A percentile compares a stretch with the other conserved stretches of the same genome.
phyloP scores from a whole-genome alignment of 352 stramenopile genomes.

The Phytophthora uliginosa region DNA sequence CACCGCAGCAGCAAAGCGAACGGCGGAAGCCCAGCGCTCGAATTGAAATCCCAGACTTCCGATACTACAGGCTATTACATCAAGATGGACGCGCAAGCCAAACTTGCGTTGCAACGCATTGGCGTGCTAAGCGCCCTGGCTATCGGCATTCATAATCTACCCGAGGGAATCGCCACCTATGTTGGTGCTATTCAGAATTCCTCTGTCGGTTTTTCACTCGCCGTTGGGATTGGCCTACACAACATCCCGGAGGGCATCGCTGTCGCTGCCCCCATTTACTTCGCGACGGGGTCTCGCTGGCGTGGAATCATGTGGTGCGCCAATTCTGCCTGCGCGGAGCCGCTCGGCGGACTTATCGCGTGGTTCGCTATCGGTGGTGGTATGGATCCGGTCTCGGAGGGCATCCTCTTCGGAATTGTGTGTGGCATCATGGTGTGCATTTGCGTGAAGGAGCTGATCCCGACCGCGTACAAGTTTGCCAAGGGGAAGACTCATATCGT shows the following conservation, averaged over 20 bases:
- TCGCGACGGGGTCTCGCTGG: slow-evolving; percentile 93
- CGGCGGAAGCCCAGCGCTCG: too few relatives aligned
- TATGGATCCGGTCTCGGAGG: slow-evolving; percentile 75
- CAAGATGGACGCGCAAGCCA: too few relatives aligned
- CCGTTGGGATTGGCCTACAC: too few relatives aligned
- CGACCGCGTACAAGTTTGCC: slow-evolving; percentile 91
- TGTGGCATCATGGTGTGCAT: slow-evolving; percentile 96
- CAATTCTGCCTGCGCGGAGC: slow-evolving; percentile 90
- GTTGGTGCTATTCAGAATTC: too few relatives aligned
- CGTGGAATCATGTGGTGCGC: slow-evolving; percentile 94
- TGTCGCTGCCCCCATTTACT: slow-evolving; percentile 97
- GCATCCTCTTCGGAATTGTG: slow-evolving; percentile 92
- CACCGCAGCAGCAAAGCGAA: too few relatives aligned
- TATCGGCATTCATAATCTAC: slow-evolving; percentile 99
- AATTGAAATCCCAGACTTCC: too few relatives aligned
- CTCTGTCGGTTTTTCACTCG: too few relatives aligned
- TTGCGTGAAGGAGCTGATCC: slow-evolving; percentile 91
- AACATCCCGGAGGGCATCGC: slow-evolving; percentile 72
- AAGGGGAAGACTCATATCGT: slow-evolving; percentile 78
- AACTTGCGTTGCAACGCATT: too few relatives aligned
- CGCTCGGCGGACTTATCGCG: slow-evolving; percentile 87
- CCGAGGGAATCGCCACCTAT: slow-evolving; percentile 48
- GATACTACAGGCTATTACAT: too few relatives aligned
- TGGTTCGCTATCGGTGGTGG: slow-evolving; percentile 82
- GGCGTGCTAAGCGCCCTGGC: too few relatives aligned